These are phyloP conservation scores for Hawksworthiomyces lignivorus DNA, from an alignment of 2,329 filamentous ascomycete genomes.

Conservation along the genomic window DNA sequence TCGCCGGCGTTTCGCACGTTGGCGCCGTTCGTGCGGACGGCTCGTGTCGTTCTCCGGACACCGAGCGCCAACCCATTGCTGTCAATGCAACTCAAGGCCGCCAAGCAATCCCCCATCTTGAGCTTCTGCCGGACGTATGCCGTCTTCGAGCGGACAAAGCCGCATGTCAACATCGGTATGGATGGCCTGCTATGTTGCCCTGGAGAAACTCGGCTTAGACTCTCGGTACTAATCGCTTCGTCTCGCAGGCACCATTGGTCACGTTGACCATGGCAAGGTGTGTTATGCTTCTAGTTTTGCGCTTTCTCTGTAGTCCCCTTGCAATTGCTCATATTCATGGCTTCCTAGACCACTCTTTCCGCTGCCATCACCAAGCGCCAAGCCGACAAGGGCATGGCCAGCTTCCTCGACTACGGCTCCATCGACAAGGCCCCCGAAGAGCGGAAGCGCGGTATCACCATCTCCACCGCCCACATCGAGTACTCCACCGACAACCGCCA, in stretches of 20 bases:
- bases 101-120: slow-evolving; percentile 48
- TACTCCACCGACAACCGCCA: slow-evolving; percentile 90
- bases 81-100: slow-evolving; percentile 66
- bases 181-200: no score
- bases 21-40: slow-evolving; percentile 73
- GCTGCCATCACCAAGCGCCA: slow-evolving; percentile 98
- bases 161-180: slow-evolving; percentile 94
- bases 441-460: slow-evolving; percentile 99
- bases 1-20: slow-evolving; percentile 71
- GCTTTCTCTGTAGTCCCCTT: not conserved
- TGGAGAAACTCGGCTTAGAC: no score
- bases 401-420: slow-evolving; percentile 92
- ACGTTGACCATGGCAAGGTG: slow-evolving; percentile 99
- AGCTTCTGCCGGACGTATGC: slow-evolving; percentile 60
- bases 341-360: slow-evolving; percentile 75
- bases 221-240: no score
- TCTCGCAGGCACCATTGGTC: slow-evolving; percentile 87
- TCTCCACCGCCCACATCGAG: slow-evolving; percentile 97
- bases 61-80: slow-evolving; percentile 57
- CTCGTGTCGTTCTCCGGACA: slow-evolving; percentile 56
- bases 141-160: slow-evolving; percentile 82
- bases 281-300: slow-evolving; percentile 12
- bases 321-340: no score
- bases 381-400: slow-evolving; percentile 86
- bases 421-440: slow-evolving; percentile 99